Evolutionary conservation across 2,329 filamentous ascomycete genomes (phyloP).

Genomic region (Lasiodiplodia sp.): DNA sequence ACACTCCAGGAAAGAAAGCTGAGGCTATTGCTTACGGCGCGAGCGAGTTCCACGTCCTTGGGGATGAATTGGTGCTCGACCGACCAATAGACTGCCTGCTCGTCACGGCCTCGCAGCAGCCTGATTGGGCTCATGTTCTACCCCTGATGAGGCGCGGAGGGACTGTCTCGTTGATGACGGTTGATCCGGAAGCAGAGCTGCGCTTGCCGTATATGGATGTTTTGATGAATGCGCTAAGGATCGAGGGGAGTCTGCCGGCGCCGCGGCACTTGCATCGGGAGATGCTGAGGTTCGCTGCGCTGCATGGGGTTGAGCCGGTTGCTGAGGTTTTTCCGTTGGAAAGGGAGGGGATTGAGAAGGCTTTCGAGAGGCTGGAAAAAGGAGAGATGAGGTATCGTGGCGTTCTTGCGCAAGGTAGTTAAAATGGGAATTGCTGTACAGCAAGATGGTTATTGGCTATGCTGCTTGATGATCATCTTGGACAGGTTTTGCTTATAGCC

Average conservation of each 20-base stretch:
- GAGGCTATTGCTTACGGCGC: constrained; percentile 71
- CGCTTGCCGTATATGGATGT: constrained; percentile 62
- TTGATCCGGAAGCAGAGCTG: constrained; percentile 56
- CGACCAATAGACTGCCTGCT: background rate
- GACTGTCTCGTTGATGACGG: constrained; percentile 61
- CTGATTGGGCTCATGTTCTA: constrained; percentile 54
- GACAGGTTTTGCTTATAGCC: too few relatives aligned
- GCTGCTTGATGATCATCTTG: too few relatives aligned
- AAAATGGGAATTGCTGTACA: too few relatives aligned
- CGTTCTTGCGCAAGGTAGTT: constrained; percentile 40
- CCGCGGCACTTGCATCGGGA: constrained; percentile 68
- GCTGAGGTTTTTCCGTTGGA: constrained; percentile 52
- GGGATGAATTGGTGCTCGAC: constrained; percentile 43
- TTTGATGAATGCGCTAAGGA: constrained; percentile 62
- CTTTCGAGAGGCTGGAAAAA: constrained; percentile 49
- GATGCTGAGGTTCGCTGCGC: constrained; percentile 55
- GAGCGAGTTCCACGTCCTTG: constrained; percentile 65
- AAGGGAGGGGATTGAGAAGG: constrained; percentile 48
- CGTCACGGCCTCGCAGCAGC: background rate
- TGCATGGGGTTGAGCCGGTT: constrained; percentile 54
- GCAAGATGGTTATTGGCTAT: too few relatives aligned
- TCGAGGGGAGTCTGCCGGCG: constrained; percentile 71
- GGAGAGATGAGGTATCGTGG: constrained; percentile 57
- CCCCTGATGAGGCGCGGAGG: constrained; percentile 58
- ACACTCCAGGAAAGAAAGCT: constrained; percentile 70